These are phyloP conservation scores for Zygnema circumcarinatum DNA, from an alignment of 139 green algal genomes.

Conservation along the genomic window DNA sequence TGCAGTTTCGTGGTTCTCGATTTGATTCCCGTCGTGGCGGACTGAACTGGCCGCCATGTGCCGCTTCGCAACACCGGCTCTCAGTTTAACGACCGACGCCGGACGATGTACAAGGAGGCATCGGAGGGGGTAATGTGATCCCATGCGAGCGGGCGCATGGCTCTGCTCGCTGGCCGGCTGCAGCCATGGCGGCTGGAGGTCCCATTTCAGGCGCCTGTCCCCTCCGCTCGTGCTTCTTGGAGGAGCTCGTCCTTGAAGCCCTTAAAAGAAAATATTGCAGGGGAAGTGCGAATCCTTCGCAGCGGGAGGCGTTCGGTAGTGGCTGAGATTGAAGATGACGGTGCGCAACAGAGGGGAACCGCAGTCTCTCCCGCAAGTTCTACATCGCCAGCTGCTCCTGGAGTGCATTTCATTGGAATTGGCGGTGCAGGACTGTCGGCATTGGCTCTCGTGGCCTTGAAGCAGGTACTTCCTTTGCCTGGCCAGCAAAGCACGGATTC, in stretches of 20 bases:
- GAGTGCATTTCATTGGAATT: conserved; percentile 61
- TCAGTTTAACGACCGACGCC: no score
- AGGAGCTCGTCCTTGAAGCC: not conserved
- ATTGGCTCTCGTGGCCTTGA: conserved; percentile 46
- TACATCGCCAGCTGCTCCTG: not conserved
- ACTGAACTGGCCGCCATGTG: no score
- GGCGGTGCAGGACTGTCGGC: conserved; percentile 58
- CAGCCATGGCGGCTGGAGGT: not conserved
- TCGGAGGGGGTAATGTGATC: no score
- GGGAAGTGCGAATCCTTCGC: not conserved
- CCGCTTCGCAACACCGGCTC: no score
- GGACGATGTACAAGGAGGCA: no score
- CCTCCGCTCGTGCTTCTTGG: not conserved
- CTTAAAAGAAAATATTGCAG: not conserved
- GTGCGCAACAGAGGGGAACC: not conserved
- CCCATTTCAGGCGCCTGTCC: not conserved
- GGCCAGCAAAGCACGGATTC: not conserved
- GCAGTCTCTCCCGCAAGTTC: not conserved
- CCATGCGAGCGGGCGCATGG: no score
- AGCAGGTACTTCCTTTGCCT: conserved; percentile 19
- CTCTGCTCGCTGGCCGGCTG: not conserved
- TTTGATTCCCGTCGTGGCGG: no score
- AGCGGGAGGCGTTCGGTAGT: not conserved
- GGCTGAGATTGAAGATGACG: not conserved
- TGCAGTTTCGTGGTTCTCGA: no score